Evolutionary conservation across 2,329 filamentous ascomycete genomes (phyloP), one percentile per base, ranked within the genome.

Genomic region (Xylariales sp.): DNA sequence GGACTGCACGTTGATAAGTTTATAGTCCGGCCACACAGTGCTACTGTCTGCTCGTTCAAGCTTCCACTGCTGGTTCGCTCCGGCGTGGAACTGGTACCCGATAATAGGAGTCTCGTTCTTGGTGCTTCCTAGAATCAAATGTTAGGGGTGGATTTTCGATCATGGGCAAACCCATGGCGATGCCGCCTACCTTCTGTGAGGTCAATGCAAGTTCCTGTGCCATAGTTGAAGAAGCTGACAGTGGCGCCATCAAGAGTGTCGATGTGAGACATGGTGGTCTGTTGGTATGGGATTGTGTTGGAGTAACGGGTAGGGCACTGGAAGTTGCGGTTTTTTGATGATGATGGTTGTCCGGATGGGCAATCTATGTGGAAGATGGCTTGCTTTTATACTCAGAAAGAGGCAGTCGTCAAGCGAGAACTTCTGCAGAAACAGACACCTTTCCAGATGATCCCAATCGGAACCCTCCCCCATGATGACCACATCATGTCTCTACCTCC

Each of bases 21-120:
- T 62, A 49, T 49, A 62, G 39, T 23, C 54, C 28, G 59, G 59
- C 59, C 59, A 62, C 16, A 62, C 59, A 8, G 59, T 23, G 16
- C 39, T 43, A 10, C 34, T n/a, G 30, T 36, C 36, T 6, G 10
- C 49, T 9, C 9, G n/a, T 16, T 62, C 39, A 2, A 62, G 59
- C 30, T 34, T 62, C 59, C 59, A 54, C 39, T 62, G 59, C 30
- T 54, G 59, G 49, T 54, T 62, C 8, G 16, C n/a, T n/a, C 39
- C 28, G 5, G 39, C 49, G 39, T 62, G 49, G 30, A 36, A 62
- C 50, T 46, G 28, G 9, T 46, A 54, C 3, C 39, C 59, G 5
- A 54, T 14, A 23, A 62, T 16, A 54, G 30, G 39, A 10, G 59
- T 54, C 6, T 32, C 59, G n/a, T 54, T 54, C 1, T 8, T 14